Evolutionary conservation across 2,329 filamentous ascomycete species (phyloP).

Genomic region (Penicillium digitatum): DNA sequence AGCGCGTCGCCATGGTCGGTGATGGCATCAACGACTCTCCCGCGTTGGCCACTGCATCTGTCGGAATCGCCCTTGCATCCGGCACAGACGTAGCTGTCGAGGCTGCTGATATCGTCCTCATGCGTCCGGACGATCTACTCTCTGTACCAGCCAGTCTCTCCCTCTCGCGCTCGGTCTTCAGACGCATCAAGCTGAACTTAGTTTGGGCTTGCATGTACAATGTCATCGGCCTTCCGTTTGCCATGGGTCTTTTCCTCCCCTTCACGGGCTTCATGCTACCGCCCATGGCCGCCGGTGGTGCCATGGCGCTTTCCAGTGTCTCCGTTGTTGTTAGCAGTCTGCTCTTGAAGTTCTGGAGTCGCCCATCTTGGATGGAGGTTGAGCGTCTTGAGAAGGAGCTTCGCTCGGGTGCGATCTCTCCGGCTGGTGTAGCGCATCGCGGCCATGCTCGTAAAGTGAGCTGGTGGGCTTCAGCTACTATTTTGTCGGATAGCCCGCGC

Average conservation of each 20-base stretch:
- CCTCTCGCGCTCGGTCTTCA: constrained; percentile 80
- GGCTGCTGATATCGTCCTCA: constrained; percentile 91
- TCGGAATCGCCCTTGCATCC: constrained; percentile 87
- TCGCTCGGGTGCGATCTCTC: constrained; percentile 24
- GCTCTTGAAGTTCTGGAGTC: constrained; percentile 78
- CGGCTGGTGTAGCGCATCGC: constrained; percentile 4
- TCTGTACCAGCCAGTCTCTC: constrained; percentile 84
- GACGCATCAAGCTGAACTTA: constrained; percentile 88
- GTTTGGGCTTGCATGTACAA: constrained; percentile 94
- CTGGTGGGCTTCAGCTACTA: constrained; percentile 33
- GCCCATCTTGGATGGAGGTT: constrained; percentile 82
- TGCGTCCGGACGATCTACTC: constrained; percentile 86
- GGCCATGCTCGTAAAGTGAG: constrained; percentile 19
- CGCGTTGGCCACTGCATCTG: constrained; percentile 83
- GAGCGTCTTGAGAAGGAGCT: constrained; percentile 59
- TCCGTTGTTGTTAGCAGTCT: constrained; percentile 83
- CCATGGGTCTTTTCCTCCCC: constrained; percentile 93
- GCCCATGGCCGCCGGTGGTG: constrained; percentile 88
- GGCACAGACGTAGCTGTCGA: constrained; percentile 98
- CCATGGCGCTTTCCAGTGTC: constrained; percentile 88
- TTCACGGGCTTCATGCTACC: constrained; percentile 78
- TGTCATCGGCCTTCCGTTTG: constrained; percentile 82
- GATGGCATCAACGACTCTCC: constrained; percentile 99
- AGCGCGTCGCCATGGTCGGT: constrained; percentile 91
- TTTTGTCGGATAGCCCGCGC: constrained; percentile 19